Evolutionary conservation across 73 alveolate species (phyloP).

Genomic region (Paraurostyla sp.): DNA sequence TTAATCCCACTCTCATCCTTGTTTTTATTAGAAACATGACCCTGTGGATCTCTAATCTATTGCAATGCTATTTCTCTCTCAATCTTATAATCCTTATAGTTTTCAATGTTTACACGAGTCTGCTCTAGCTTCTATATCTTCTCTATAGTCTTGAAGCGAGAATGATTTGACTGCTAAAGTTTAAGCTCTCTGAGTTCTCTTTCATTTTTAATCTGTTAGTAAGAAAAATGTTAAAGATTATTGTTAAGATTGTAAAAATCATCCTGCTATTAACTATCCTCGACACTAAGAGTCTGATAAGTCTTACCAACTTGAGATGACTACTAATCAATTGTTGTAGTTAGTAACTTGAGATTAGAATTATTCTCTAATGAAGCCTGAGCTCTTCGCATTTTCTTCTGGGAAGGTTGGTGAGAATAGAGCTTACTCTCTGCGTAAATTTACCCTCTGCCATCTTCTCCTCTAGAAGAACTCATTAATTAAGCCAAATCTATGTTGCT

Average conservation of each 20-base stretch:
- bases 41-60: conserved; percentile 1
- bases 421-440: too few relatives aligned
- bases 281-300: too few relatives aligned
- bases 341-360: too few relatives aligned
- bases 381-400: too few relatives aligned
- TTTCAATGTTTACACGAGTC: neutral
- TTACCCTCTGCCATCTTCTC: too few relatives aligned
- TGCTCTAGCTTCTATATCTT: neutral
- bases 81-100: neutral
- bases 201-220: conserved; percentile 11
- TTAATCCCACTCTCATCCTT: neutral
- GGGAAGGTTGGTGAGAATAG: too few relatives aligned
- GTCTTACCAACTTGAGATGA: neutral
- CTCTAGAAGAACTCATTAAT: too few relatives aligned
- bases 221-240: conserved; percentile 6
- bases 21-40: neutral
- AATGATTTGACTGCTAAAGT: neutral
- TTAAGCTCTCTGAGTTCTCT: conserved; percentile 28
- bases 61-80: conserved; percentile 11
- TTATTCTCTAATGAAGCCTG: too few relatives aligned
- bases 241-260: neutral
- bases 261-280: neutral
- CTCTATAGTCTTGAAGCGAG: neutral
- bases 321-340: neutral
- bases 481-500: neutral